Conservation (phyloP, 2,329 filamentous ascomycete genomes). For the Aspergillus transmontanensis region DNA sequence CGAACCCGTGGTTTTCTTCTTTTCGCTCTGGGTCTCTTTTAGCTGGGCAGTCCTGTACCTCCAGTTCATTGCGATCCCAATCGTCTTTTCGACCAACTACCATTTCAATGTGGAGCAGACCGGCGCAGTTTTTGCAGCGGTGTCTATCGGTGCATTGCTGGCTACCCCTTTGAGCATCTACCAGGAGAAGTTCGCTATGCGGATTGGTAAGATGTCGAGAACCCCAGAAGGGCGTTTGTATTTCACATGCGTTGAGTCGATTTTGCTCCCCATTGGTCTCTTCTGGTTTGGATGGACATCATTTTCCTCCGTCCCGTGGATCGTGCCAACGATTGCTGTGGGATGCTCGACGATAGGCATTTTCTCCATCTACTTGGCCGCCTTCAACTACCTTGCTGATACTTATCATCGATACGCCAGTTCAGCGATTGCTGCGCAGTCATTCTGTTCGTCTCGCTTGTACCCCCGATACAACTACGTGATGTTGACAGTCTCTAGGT, state of each 20-base stretch:
- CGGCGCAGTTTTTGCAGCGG: slow-evolving; percentile 69
- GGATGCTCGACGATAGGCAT: slow-evolving; percentile 78
- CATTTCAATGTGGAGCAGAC: slow-evolving; percentile 66
- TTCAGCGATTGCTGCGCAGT: slow-evolving; percentile 79
- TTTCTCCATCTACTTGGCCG: slow-evolving; percentile 78
- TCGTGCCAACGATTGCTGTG: slow-evolving; percentile 68
- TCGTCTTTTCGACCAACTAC: slow-evolving; percentile 71
- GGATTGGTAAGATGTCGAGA: slow-evolving; percentile 44
- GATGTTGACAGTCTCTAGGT: slow-evolving; percentile 17
- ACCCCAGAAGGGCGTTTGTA: slow-evolving; percentile 76
- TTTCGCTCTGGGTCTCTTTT: slow-evolving; percentile 83
- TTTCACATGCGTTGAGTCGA: slow-evolving; percentile 73
- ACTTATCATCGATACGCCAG: slow-evolving; percentile 80
- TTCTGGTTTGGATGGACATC: slow-evolving; percentile 76
- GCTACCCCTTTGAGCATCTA: slow-evolving; percentile 68
- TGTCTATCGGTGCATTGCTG: slow-evolving; percentile 65
- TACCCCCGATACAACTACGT: not conserved
- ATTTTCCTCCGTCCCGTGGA: slow-evolving; percentile 64
- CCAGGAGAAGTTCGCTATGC: slow-evolving; percentile 68
- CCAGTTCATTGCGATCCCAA: slow-evolving; percentile 73
- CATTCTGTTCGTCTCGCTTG: slow-evolving; percentile 58
- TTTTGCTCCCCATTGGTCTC: slow-evolving; percentile 73
- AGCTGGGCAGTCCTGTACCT: slow-evolving; percentile 84
- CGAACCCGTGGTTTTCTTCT: slow-evolving; percentile 66
- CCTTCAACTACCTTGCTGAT: slow-evolving; percentile 89